phyloP scores from a whole-genome alignment of 148 eudicot genomes.

The Persicaria tinctoria region DNA sequence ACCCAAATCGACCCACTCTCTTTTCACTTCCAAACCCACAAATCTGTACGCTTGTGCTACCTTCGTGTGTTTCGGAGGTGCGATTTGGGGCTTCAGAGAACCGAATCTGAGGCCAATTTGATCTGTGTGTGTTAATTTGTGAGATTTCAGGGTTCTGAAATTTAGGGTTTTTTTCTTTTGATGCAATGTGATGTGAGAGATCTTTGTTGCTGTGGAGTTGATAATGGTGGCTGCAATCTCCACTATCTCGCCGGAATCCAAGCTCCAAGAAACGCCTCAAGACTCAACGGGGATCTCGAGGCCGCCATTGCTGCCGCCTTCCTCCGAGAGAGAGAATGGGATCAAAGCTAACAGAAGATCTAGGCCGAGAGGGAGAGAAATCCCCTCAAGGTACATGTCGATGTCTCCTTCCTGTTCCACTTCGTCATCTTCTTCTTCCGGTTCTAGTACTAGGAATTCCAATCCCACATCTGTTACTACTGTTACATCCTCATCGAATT shows the following conservation, averaged over 20 bases:
- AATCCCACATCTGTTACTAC: slow-evolving; percentile 22
- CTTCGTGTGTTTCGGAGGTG: neutral
- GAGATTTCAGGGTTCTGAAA: slow-evolving; percentile 24
- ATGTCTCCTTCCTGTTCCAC: slow-evolving; percentile 29
- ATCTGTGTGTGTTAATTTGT: slow-evolving; percentile 16
- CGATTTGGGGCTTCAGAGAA: slow-evolving; percentile 3
- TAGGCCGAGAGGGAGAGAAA: slow-evolving; percentile 51
- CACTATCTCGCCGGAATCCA: slow-evolving; percentile 38
- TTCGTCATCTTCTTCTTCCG: slow-evolving; percentile 32
- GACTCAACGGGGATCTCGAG: slow-evolving; percentile 26
- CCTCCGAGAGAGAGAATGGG: slow-evolving; percentile 52
- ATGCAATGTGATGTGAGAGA: slow-evolving; percentile 32
- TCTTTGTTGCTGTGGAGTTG: slow-evolving; percentile 17
- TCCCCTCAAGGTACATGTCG: slow-evolving; percentile 75
- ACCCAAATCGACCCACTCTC: neutral
- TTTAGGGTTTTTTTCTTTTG: slow-evolving; percentile 9
- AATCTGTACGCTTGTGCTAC: neutral
- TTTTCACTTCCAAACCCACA: neutral
- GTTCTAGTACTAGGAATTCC: slow-evolving; percentile 31
- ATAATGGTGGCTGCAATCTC: slow-evolving; percentile 80
- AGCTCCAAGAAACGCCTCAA: slow-evolving; percentile 25
- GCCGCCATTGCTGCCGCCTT: slow-evolving; percentile 55
- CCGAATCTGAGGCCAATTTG: slow-evolving; percentile 19
- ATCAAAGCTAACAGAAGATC: slow-evolving; percentile 16
- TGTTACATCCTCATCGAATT: slow-evolving; percentile 29